Percentiles rank a stretch among this genome's conserved stretches.
Conservation (phyloP, 208 protist species). For the Leishmania amazonensis region DNA sequence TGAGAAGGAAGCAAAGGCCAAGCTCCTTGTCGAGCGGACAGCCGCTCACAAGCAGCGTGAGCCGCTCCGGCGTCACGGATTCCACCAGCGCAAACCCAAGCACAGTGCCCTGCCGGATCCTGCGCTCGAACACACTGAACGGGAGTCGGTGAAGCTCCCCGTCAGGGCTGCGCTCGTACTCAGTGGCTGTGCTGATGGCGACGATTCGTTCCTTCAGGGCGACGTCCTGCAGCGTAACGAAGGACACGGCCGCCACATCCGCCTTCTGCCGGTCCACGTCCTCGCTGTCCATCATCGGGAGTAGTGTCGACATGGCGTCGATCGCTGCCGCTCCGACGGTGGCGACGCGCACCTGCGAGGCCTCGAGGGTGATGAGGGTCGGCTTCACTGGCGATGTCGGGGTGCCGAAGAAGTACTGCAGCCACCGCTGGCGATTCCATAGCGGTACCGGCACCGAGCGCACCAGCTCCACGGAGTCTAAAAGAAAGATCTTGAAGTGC, state of each 20-base stretch:
- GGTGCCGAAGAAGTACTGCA: conserved; percentile 75
- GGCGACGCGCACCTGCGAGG: conserved; percentile 43
- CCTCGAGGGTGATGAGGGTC: conserved; percentile 40
- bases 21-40: conserved; percentile 39
- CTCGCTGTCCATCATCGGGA: conserved; percentile 65
- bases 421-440: conserved; percentile 49
- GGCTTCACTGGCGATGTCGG: conserved; percentile 47
- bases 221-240: conserved; percentile 50
- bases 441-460: conserved; percentile 22
- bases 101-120: conserved; percentile 35
- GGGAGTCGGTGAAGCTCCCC: conserved; percentile 51
- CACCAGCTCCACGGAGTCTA: conserved; percentile 42
- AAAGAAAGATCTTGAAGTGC: conserved; percentile 48
- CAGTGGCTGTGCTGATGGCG: conserved; percentile 56
- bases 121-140: conserved; percentile 49
- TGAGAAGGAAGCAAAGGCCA: conserved; percentile 63
- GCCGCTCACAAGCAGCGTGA: conserved; percentile 55
- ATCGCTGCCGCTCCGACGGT: conserved; percentile 42
- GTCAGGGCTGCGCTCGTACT: conserved; percentile 47
- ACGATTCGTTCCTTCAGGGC: conserved; percentile 62
- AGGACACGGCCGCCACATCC: conserved; percentile 44
- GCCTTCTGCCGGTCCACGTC: conserved; percentile 14
- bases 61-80: conserved; percentile 33
- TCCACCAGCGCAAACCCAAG: conserved; percentile 71
- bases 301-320: conserved; percentile 51